These are phyloP conservation scores for Mucor lusitanicus DNA, from an alignment of 371 early-diverging fungal species.

Conservation along the genomic window DNA sequence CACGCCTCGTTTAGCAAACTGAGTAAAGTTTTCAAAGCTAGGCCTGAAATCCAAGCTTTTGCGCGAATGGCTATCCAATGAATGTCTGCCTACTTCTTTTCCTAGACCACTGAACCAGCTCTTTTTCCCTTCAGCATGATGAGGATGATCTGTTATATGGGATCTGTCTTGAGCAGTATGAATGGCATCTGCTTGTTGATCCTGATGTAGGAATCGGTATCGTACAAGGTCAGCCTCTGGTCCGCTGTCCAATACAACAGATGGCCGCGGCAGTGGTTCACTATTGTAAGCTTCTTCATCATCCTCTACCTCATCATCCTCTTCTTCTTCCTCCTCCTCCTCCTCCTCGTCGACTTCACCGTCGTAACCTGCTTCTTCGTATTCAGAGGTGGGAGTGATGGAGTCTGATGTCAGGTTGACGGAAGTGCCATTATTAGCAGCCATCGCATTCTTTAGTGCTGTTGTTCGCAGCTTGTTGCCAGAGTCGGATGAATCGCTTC, in stretches of 20 bases:
- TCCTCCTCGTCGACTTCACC: slow-evolving; percentile 11
- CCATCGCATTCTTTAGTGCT: slow-evolving; percentile 40
- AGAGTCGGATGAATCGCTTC: slow-evolving; percentile 20
- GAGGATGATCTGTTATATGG: background rate
- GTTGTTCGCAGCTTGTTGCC: slow-evolving; percentile 30
- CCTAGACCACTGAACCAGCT: slow-evolving; percentile 15
- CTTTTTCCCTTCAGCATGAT: slow-evolving; percentile 17
- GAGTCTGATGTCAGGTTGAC: background rate
- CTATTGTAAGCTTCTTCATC: slow-evolving; percentile 4
- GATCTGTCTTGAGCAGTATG: background rate
- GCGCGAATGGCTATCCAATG: slow-evolving; percentile 21
- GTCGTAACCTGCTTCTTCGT: slow-evolving; percentile 8
- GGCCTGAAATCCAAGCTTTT: slow-evolving; percentile 40
- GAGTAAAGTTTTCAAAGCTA: slow-evolving; percentile 29
- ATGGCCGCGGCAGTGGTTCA: slow-evolving; percentile 29
- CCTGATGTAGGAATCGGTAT: slow-evolving; percentile 26
- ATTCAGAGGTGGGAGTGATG: background rate
- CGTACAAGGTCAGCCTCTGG: slow-evolving; percentile 34
- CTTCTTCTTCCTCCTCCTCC: slow-evolving; percentile 4
- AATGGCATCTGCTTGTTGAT: background rate
- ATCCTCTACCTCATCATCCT: slow-evolving; percentile 1
- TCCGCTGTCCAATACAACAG: slow-evolving; percentile 26
- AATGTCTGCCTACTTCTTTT: slow-evolving; percentile 7
- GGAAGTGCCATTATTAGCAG: slow-evolving; percentile 13
- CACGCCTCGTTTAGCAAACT: slow-evolving; percentile 27